Conservation (phyloP, 2,329 filamentous ascomycete species). For the Delphinella strobiligena region DNA sequence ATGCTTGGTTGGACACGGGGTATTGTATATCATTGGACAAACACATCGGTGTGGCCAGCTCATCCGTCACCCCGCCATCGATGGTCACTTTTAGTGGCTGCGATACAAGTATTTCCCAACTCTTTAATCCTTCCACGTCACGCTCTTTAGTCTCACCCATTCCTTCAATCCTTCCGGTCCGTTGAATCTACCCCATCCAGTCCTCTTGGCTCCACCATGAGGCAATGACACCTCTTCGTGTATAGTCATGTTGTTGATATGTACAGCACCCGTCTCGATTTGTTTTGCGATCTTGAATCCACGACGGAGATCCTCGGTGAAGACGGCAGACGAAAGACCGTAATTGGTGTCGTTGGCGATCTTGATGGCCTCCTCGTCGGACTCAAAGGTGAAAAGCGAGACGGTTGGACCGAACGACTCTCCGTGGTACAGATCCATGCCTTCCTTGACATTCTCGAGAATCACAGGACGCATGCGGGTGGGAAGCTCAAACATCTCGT, state of each 20-base stretch:
- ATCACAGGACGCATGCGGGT: slow-evolving; percentile 51
- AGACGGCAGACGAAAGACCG: slow-evolving; percentile 59
- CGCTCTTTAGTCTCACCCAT: slow-evolving; percentile 25
- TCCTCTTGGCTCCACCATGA: slow-evolving; percentile 39
- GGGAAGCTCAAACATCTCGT: slow-evolving; percentile 17
- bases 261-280: slow-evolving; percentile 48
- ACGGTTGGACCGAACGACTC: slow-evolving; percentile 72
- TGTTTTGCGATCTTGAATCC: slow-evolving; percentile 31
- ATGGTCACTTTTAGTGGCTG: too few species aligned
- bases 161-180: slow-evolving; percentile 5
- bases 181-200: slow-evolving; percentile 27
- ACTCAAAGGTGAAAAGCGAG: slow-evolving; percentile 52
- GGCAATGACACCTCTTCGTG: slow-evolving; percentile 37
- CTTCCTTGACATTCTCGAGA: slow-evolving; percentile 51
- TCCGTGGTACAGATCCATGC: slow-evolving; percentile 63
- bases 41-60: too few species aligned
- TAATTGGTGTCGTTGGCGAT: slow-evolving; percentile 77
- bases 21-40: too few species aligned
- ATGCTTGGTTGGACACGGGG: too few species aligned
- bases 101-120: too few species aligned
- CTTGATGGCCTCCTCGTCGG: slow-evolving; percentile 57
- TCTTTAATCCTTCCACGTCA: slow-evolving; percentile 12
- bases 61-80: too few species aligned
- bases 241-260: slow-evolving; percentile 40
- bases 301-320: slow-evolving; percentile 51